phyloP scores from a whole-genome alignment of 2,329 filamentous ascomycete genomes.

The Didymella keratinophila region DNA sequence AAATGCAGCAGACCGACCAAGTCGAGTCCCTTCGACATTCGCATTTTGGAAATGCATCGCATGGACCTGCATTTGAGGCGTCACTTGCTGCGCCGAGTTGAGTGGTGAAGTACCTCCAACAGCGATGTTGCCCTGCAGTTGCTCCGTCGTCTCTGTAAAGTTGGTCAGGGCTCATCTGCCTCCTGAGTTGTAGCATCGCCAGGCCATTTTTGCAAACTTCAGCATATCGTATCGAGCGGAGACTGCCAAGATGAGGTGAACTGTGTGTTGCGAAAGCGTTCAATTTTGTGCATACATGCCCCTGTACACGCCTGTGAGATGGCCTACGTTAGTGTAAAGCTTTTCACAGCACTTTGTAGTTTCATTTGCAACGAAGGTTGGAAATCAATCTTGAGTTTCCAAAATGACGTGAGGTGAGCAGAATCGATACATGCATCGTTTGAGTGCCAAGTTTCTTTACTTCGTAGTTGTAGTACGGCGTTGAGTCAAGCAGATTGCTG shows the following conservation, averaged over 20 bases:
- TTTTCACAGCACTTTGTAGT: background rate
- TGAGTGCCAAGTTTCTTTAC: background rate
- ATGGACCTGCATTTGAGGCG: background rate
- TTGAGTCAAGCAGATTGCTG: background rate
- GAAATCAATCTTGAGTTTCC: background rate
- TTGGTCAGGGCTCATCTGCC: background rate
- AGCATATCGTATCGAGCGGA: background rate
- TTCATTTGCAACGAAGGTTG: background rate
- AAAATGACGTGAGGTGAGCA: background rate
- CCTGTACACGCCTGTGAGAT: background rate
- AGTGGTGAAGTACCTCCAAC: background rate
- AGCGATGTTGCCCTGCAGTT: background rate
- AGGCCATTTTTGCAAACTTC: background rate
- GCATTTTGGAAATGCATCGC: no score
- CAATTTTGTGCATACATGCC: constrained; percentile 4
- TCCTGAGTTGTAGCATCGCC: background rate
- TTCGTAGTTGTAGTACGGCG: background rate
- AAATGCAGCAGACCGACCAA: background rate
- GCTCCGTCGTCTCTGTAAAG: background rate
- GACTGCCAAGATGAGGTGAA: constrained; percentile 1
- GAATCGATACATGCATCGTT: background rate
- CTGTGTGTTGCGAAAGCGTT: background rate
- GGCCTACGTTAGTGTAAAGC: no score
- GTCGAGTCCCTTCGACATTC: background rate
- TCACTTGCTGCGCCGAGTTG: background rate